phyloP scores from a whole-genome alignment of 2,329 filamentous ascomycete genomes.

The Aaosphaeria arxii region DNA sequence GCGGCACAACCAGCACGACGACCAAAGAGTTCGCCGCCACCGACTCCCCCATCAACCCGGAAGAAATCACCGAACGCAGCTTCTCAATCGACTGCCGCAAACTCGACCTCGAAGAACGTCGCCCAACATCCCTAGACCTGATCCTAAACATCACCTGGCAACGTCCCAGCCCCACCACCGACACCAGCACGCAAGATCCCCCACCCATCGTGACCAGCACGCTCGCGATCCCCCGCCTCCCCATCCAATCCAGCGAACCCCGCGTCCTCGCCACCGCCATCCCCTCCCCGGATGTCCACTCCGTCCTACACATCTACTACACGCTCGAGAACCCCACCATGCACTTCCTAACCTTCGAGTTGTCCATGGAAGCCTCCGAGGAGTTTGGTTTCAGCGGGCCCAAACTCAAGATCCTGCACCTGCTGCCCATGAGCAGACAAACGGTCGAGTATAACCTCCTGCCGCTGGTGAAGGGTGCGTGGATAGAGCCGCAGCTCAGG shows the following conservation, averaged over 20 bases:
- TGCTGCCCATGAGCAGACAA: slow-evolving; percentile 78
- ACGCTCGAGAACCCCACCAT: slow-evolving; percentile 91
- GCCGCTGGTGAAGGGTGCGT: slow-evolving; percentile 61
- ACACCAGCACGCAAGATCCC: background rate
- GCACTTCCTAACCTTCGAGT: slow-evolving; percentile 90
- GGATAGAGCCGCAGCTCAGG: slow-evolving; percentile 70
- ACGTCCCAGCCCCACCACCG: slow-evolving; percentile 45
- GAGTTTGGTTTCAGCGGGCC: slow-evolving; percentile 90
- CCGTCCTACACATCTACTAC: slow-evolving; percentile 50
- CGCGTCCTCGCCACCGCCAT: slow-evolving; percentile 64
- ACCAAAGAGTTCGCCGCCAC: slow-evolving; percentile 22
- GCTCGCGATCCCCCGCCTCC: slow-evolving; percentile 75
- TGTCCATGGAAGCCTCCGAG: slow-evolving; percentile 89
- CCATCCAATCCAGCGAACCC: slow-evolving; percentile 79
- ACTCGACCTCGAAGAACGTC: slow-evolving; percentile 74
- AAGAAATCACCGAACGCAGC: slow-evolving; percentile 67
- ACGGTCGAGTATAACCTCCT: slow-evolving; percentile 72
- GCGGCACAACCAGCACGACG: slow-evolving; percentile 58
- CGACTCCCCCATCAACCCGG: slow-evolving; percentile 54
- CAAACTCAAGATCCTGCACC: slow-evolving; percentile 74
- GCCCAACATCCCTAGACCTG: slow-evolving; percentile 70
- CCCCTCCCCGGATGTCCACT: slow-evolving; percentile 24
- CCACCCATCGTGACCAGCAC: slow-evolving; percentile 43
- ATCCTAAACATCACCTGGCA: slow-evolving; percentile 76
- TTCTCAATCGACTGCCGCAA: slow-evolving; percentile 78